Base-by-base conservation (phyloP, 1,284 basidiomycete species). In the Sparassis latifolia region DNA sequence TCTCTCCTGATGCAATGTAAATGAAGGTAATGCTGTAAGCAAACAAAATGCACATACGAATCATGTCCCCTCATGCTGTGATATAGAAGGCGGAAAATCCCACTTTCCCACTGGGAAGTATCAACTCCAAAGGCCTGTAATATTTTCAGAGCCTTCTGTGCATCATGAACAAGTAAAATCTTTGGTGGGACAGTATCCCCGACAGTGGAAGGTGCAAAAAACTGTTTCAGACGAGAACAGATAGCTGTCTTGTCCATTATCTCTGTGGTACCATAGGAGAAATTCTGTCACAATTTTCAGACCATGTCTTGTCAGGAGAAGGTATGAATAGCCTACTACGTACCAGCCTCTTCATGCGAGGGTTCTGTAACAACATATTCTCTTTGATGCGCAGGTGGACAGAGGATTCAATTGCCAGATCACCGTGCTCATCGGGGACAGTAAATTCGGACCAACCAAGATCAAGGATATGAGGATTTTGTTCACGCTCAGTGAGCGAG, bases 391-490 rank as follows among this genome's bases (percentile, higher is more conserved):
- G 52, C 12, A 64, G 42, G 40, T 68, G 63, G 0, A 28, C 31
- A n/a, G 49, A 45, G 10, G 55, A 54, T 6, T 48, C 44, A 5
- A 57, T 51, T 12, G 38, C 49, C 40, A 61, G 42, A 44, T 59
- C 54, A 12, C 51, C 50, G 28, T 52, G 52, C 20, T 57, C 45
- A 20, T 52, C 50, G 3, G 60, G 57, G 10, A 55, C 52, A 20
- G 55, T 52, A 40, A 63, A 64, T 31, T 58, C 58, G 5, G 66
- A 61, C 62, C 64, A 67, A 4, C 67, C 64, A 6, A 69, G 48
- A 48, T 69, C 66, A 4, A 69, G 56, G 5, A 69, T 45, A n/a
- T 52, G 63, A 5, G 67, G 67, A 35, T 64, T 55, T 6, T 55
- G 48, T 31, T 55, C 45, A 12, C 60, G 58, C 33, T 63, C 58